phyloP scores from a whole-genome alignment of 1,284 basidiomycete genomes.

The Trichosporon ovoides region DNA sequence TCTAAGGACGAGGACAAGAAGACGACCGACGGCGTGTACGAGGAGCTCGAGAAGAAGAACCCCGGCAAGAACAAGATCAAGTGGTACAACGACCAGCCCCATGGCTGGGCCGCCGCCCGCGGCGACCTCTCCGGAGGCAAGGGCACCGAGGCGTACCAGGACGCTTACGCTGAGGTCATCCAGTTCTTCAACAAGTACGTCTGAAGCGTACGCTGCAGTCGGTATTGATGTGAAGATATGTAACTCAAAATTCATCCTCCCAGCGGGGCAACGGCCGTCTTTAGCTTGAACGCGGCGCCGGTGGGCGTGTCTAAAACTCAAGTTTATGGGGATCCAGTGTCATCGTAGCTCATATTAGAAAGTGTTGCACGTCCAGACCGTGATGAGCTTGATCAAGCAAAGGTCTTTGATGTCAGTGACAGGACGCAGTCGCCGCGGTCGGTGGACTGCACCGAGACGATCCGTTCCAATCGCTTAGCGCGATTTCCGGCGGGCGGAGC shows the following conservation, averaged over 20 bases:
- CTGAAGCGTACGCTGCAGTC: slow-evolving; percentile 7
- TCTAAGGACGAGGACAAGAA: slow-evolving; percentile 48
- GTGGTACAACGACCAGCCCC: slow-evolving; percentile 41
- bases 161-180: slow-evolving; percentile 27
- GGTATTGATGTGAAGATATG: not conserved
- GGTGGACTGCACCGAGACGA: too few relatives aligned
- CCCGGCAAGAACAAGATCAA: slow-evolving; percentile 47
- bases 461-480: too few relatives aligned
- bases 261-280: too few relatives aligned
- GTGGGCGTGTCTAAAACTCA: too few relatives aligned
- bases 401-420: too few relatives aligned
- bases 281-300: too few relatives aligned
- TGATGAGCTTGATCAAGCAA: too few relatives aligned
- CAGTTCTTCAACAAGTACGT: slow-evolving; percentile 28
- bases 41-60: slow-evolving; percentile 39
- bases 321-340: too few relatives aligned
- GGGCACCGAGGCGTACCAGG: slow-evolving; percentile 24
- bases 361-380: too few relatives aligned
- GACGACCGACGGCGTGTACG: slow-evolving; percentile 37
- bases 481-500: too few relatives aligned
- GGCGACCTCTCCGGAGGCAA: slow-evolving; percentile 34
- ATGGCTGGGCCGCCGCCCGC: slow-evolving; percentile 51
- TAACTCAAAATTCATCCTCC: not conserved
- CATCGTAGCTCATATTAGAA: too few relatives aligned
- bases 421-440: too few relatives aligned